A percentile compares a stretch with the other conserved stretches of the same genome.
phyloP scores from a whole-genome alignment of 305 asterid genomes.

The Rubia peregrina region DNA sequence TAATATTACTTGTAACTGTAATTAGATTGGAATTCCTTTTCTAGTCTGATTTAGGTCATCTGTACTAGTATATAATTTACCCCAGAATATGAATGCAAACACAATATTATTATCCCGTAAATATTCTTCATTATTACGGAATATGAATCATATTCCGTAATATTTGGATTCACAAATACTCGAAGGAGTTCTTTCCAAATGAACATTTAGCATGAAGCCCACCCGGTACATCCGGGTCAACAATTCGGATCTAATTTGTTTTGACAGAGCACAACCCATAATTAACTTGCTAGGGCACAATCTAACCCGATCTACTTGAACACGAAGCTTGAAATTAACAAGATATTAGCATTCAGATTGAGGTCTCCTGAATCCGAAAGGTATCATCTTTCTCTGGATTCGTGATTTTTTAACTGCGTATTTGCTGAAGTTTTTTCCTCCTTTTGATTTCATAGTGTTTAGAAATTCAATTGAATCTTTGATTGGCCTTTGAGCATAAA shows the following conservation, averaged over 20 bases:
- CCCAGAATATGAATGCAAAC: no score
- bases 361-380: not conserved
- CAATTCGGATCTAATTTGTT: not conserved
- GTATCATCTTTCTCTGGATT: not conserved
- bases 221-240: not conserved
- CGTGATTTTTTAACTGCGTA: not conserved
- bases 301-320: not conserved
- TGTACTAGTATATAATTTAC: no score
- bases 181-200: not conserved
- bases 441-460: no score
- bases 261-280: not conserved
- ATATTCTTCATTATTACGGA: no score
- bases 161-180: not conserved
- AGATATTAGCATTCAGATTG: not conserved
- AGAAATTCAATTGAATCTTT: no score
- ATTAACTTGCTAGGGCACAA: not conserved
- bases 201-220: not conserved
- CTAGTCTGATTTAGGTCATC: no score
- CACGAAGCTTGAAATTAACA: not conserved
- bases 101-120: no score
- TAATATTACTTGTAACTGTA: no score
- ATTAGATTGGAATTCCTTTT: no score
- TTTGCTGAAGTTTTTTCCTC: no score
- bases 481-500: not conserved
- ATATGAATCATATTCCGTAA: no score